Evolutionary conservation across 495 filamentous ascomycete species (phyloP).

Genomic region (Pyrenula massariospora): DNA sequence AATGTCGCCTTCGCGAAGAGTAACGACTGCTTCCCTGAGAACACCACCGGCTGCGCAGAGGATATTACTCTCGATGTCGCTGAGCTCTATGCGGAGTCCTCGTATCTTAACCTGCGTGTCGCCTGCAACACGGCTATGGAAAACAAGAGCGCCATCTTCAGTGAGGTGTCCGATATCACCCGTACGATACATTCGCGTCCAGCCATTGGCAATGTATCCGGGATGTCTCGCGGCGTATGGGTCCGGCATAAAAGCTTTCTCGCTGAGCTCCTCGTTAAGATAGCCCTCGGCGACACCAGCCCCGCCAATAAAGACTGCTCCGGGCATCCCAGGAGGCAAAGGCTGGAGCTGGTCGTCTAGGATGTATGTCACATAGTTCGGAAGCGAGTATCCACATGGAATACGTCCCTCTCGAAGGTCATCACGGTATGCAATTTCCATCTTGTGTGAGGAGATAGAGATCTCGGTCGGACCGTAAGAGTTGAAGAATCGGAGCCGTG

Average conservation of each 20-base stretch:
- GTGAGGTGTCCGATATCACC: slow-evolving; percentile 24
- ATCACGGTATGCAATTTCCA: neutral
- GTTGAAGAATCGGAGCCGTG: slow-evolving; percentile 1
- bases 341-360: slow-evolving; percentile 16
- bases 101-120: slow-evolving; percentile 37
- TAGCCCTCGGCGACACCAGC: slow-evolving; percentile 22
- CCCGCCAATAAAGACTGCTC: slow-evolving; percentile 24
- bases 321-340: slow-evolving; percentile 14
- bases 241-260: slow-evolving; percentile 13
- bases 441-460: slow-evolving; percentile 2
- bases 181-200: slow-evolving; percentile 25
- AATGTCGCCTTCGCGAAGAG: slow-evolving; percentile 11
- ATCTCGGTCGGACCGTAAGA: slow-evolving; percentile 4
- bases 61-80: slow-evolving; percentile 29
- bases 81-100: slow-evolving; percentile 37
- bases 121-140: slow-evolving; percentile 27
- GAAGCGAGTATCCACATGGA: slow-evolving; percentile 1
- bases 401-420: neutral
- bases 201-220: slow-evolving; percentile 12
- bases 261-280: slow-evolving; percentile 12
- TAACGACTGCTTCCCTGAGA: slow-evolving; percentile 22
- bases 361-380: slow-evolving; percentile 21
- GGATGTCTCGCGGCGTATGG: slow-evolving; percentile 4
- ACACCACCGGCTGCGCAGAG: slow-evolving; percentile 12
- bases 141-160: slow-evolving; percentile 24